phyloP scores from a whole-genome alignment of 2,329 filamentous ascomycete species.

The Curvularia eragrostidis region DNA sequence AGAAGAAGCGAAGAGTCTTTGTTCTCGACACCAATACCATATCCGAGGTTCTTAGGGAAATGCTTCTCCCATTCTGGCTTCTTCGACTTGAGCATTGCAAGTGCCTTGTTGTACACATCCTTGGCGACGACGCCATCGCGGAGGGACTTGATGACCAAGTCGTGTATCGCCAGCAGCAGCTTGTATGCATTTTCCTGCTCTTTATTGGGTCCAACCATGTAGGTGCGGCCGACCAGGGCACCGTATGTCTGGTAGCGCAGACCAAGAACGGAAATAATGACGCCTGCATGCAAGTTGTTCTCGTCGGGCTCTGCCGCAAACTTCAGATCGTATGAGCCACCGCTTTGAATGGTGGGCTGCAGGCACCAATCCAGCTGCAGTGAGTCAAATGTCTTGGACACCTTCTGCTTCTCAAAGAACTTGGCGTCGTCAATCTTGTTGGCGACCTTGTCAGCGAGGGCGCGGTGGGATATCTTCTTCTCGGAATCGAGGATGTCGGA shows the following conservation, averaged over 20 bases:
- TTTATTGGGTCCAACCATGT: constrained; percentile 96
- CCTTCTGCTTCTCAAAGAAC: constrained; percentile 87
- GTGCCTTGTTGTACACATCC: constrained; percentile 89
- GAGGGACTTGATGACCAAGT: constrained; percentile 87
- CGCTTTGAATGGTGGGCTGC: constrained; percentile 89
- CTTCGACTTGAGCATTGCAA: constrained; percentile 81
- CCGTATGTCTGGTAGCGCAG: constrained; percentile 96
- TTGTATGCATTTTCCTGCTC: constrained; percentile 95
- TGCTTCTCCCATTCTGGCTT: constrained; percentile 96
- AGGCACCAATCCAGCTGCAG: constrained; percentile 93
- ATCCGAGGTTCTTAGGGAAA: constrained; percentile 90
- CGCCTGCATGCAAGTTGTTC: constrained; percentile 82
- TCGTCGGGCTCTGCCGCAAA: constrained; percentile 80
- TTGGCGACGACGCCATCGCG: constrained; percentile 85
- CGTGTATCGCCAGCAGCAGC: constrained; percentile 82
- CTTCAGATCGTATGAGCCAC: constrained; percentile 91
- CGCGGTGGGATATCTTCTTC: constrained; percentile 93
- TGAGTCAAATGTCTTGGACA: constrained; percentile 86
- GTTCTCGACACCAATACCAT: constrained; percentile 90
- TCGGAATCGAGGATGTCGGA: constrained; percentile 93
- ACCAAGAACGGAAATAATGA: constrained; percentile 91
- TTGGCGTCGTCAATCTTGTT: constrained; percentile 91
- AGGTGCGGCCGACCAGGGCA: constrained; percentile 89
- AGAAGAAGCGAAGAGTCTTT: constrained; percentile 82
- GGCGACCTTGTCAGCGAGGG: constrained; percentile 84